Evolutionary conservation across 345 rosid genomes (phyloP).

Genomic region (Boechera divaricarpa): DNA sequence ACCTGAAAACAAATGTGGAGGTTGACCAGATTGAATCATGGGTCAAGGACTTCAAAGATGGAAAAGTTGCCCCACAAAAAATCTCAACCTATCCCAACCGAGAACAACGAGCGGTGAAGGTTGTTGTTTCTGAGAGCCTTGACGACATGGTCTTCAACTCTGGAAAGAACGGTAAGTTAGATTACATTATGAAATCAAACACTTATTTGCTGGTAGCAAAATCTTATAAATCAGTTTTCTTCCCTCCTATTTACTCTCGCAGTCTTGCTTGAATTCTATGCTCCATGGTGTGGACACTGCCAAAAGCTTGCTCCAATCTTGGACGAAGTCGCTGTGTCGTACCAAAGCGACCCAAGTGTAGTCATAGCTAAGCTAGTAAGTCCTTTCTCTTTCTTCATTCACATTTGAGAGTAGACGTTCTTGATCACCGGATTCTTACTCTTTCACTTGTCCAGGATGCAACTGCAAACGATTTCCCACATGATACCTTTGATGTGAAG

Average conservation of each 20-base stretch:
- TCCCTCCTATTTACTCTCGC: conserved; percentile 38
- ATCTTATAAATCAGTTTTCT: not conserved
- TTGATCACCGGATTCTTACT: not conserved
- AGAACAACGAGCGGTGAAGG: conserved; percentile 83
- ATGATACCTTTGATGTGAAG: conserved; percentile 68
- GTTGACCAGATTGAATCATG: conserved; percentile 76
- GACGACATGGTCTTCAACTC: conserved; percentile 77
- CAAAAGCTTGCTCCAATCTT: conserved; percentile 86
- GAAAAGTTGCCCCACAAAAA: conserved; percentile 69
- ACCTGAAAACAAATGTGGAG: conserved; percentile 75
- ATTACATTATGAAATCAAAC: not conserved
- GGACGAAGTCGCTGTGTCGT: conserved; percentile 89
- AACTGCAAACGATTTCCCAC: conserved; percentile 76
- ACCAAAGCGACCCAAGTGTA: conserved; percentile 60
- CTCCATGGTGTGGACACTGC: conserved; percentile 99
- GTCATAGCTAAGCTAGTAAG: conserved; percentile 90
- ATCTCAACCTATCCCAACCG: conserved; percentile 88
- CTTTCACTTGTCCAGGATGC: conserved; percentile 64
- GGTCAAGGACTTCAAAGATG: conserved; percentile 90
- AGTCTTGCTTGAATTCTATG: conserved; percentile 94
- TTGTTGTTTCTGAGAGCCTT: conserved; percentile 82
- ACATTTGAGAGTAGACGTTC: no score
- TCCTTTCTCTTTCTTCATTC: not conserved
- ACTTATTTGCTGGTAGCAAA: not conserved
- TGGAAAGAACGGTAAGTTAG: conserved; percentile 75